Base-by-base conservation (phyloP, 2,329 filamentous ascomycete species). In the Trichoderma afroharzianum region DNA sequence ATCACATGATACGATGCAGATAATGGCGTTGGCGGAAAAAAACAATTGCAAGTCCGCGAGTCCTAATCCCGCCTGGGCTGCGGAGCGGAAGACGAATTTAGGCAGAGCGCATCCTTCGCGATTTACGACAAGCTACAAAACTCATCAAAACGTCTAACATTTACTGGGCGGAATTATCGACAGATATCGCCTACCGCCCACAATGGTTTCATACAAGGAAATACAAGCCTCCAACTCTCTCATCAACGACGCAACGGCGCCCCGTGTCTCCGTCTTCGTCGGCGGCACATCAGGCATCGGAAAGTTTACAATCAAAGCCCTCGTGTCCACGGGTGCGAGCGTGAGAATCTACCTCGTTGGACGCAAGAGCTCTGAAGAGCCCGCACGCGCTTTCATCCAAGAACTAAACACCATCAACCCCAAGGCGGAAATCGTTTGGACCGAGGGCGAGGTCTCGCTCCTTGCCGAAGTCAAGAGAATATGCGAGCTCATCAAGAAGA, bases 221-320 rank as follows among this genome's bases (percentile, higher is more conserved):
- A 12, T 63, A 18, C 59, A 63, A 63, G 36, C 59, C 36, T 63
- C 59, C 24, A 63, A 63, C 59, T 6, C 59, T 6, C 59, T 63
- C 59, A 63, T 63, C 59, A 63, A 63, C 59, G 59, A 63, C 15
- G 59, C 59, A 30, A 63, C 59, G 14, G 59, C 59, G 7, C 59
- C 59, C 21, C 33, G 59, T 32, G 59, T 63, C 36, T 26, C 59
- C 5, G 59, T 63, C 6, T 63, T 63, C 33, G 59, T 47, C 33
- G 59, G 59, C 36, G 59, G 59, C 36, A 63, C 59, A 26, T 63
- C 59, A 6, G 59, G 59, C 59, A 28, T 63, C 24, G 59, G 59
- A 63, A 63, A 47, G 15, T 28, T 30, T 26, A 63, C 59, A 9
- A 63, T 63, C 15, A 43, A 36, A 3, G 59, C 59, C 3, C 36